Evolutionary conservation across 441 rosid species (phyloP).

Genomic region (Aquilaria agallochum): DNA sequence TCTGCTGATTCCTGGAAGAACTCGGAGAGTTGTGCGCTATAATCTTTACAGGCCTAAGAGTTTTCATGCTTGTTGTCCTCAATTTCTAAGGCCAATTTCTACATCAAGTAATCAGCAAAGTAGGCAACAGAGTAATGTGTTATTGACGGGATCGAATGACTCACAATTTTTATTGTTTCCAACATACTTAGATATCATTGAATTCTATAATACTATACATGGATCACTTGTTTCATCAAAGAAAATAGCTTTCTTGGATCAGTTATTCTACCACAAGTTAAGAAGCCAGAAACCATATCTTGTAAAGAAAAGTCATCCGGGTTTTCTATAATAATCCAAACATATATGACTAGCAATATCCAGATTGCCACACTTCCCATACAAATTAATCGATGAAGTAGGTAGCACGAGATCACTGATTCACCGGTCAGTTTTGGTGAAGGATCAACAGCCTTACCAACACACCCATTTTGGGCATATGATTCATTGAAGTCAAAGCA

Average conservation of each 20-base stretch:
- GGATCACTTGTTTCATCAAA: slow-evolving; percentile 33
- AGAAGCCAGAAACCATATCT: slow-evolving; percentile 70
- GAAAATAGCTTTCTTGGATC: slow-evolving; percentile 42
- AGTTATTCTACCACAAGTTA: slow-evolving; percentile 47
- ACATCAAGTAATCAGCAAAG: too few relatives aligned
- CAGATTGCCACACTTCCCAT: slow-evolving; percentile 70
- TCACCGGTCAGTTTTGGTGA: slow-evolving; percentile 37
- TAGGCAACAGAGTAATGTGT: not conserved
- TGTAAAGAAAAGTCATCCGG: slow-evolving; percentile 75
- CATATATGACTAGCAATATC: slow-evolving; percentile 39
- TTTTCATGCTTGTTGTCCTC: too few relatives aligned
- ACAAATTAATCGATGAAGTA: slow-evolving; percentile 62
- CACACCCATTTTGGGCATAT: slow-evolving; percentile 37
- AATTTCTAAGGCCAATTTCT: too few relatives aligned
- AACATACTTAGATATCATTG: slow-evolving; percentile 69
- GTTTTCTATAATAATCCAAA: slow-evolving; percentile 39
- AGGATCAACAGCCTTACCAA: slow-evolving; percentile 50
- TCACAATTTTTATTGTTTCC: slow-evolving; percentile 44
- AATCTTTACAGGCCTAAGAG: too few relatives aligned
- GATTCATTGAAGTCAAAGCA: slow-evolving; percentile 63
- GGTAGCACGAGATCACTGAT: slow-evolving; percentile 44
- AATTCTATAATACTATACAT: slow-evolving; percentile 65
- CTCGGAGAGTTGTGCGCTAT: too few relatives aligned
- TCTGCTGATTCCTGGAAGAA: too few relatives aligned
- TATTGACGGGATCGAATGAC: slow-evolving; percentile 43